A percentile compares a stretch with the other conserved stretches of the same genome.
phyloP scores from a whole-genome alignment of 2,329 filamentous ascomycete genomes.

The Cordyceps militaris region DNA sequence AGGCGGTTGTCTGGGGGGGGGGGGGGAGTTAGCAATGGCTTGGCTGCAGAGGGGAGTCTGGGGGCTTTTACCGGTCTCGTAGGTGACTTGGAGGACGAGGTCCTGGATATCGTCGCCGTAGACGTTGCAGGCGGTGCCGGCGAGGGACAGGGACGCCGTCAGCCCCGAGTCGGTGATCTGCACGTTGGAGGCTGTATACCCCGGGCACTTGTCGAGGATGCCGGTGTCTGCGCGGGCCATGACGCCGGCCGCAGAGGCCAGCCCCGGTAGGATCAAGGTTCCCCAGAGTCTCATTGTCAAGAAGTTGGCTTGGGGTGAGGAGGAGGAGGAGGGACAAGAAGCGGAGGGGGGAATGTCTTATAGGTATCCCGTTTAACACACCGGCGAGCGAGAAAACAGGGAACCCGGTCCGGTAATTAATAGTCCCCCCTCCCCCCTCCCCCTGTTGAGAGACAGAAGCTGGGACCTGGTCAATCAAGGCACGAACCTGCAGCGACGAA shows the following conservation, averaged over 20 bases:
- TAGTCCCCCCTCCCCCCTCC: too few species aligned
- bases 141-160: constrained; percentile 27
- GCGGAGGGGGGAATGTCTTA: neutral
- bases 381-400: too few species aligned
- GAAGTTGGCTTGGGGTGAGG: neutral
- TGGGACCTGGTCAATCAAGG: too few species aligned
- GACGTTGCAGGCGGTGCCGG: constrained; percentile 19
- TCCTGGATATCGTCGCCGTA: constrained; percentile 20
- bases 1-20: constrained; percentile 51
- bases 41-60: neutral
- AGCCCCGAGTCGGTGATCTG: constrained; percentile 42
- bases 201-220: constrained; percentile 46
- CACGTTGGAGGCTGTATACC: constrained; percentile 57
- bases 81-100: constrained; percentile 52
- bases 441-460: too few species aligned
- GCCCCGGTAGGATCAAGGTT: constrained; percentile 16
- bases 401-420: too few species aligned
- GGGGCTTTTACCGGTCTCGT: constrained; percentile 47
- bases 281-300: constrained; percentile 18
- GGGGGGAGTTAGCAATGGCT: constrained; percentile 36
- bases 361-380: neutral
- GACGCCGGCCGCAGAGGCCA: constrained; percentile 16
- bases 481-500: too few species aligned
- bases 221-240: constrained; percentile 15
- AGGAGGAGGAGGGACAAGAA: neutral